These are phyloP conservation scores for Fusarium burgessii DNA, from an alignment of 2,329 filamentous ascomycete species.

Conservation along the genomic window DNA sequence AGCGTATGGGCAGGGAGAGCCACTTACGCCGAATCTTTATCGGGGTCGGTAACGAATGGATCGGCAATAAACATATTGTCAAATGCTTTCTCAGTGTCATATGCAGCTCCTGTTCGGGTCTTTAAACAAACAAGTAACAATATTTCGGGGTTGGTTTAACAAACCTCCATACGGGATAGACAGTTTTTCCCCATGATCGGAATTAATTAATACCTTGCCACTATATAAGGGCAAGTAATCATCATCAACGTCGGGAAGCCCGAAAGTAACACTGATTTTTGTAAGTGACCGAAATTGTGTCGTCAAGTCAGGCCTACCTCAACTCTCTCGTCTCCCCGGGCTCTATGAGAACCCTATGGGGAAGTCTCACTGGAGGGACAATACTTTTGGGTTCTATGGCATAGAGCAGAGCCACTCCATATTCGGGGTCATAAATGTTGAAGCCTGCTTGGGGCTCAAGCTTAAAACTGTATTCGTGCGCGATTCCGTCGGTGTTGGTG, in stretches of 20 bases:
- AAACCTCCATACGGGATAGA: slow-evolving; percentile 57
- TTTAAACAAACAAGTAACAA: background rate
- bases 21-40: slow-evolving; percentile 45
- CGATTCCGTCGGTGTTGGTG: slow-evolving; percentile 57
- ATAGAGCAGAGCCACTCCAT: slow-evolving; percentile 47
- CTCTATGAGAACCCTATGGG: slow-evolving; percentile 41
- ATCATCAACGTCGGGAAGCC: slow-evolving; percentile 48
- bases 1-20: accelerated
- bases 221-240: slow-evolving; percentile 57
- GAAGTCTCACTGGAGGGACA: slow-evolving; percentile 48
- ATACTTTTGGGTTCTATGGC: slow-evolving; percentile 46
- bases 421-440: slow-evolving; percentile 48
- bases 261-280: slow-evolving; percentile 46
- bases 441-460: slow-evolving; percentile 57
- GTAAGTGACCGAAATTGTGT: background rate
- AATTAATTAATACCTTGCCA: slow-evolving; percentile 57
- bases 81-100: slow-evolving; percentile 55
- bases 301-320: slow-evolving; percentile 36
- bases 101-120: slow-evolving; percentile 48
- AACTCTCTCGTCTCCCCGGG: slow-evolving; percentile 48
- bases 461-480: slow-evolving; percentile 56
- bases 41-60: slow-evolving; percentile 42
- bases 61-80: slow-evolving; percentile 52
- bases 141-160: background rate
- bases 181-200: slow-evolving; percentile 56